A percentile compares a stretch with the other conserved stretches of the same genome.
Evolutionary conservation across 768 basidiomycete genomes (phyloP).

Genomic region (Zangia roseola): DNA sequence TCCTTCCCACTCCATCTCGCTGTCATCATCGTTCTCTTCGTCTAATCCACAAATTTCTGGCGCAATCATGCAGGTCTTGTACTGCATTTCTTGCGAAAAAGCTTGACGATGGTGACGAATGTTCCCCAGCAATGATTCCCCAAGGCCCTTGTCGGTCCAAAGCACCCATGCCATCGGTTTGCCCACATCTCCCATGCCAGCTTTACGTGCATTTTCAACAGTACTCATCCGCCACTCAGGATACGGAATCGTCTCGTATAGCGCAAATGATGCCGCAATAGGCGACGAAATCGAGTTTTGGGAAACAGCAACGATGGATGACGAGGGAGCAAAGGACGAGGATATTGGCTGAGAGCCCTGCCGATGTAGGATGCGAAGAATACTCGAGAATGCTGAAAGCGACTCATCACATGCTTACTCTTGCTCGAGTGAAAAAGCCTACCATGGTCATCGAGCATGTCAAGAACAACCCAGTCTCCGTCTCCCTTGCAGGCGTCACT

Average conservation of each 20-base stretch:
- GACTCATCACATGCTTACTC: background rate
- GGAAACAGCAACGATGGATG: slow-evolving; percentile 59
- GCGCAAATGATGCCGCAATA: slow-evolving; percentile 19
- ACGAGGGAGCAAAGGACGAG: slow-evolving; percentile 43
- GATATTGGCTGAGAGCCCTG: slow-evolving; percentile 33
- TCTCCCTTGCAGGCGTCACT: slow-evolving; percentile 17
- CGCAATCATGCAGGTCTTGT: slow-evolving; percentile 11
- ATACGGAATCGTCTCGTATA: slow-evolving; percentile 46
- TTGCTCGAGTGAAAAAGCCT: background rate
- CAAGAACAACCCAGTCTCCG: slow-evolving; percentile 52
- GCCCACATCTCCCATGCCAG: slow-evolving; percentile 58
- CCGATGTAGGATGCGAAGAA: slow-evolving; percentile 55
- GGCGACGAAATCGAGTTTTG: slow-evolving; percentile 20
- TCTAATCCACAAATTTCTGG: slow-evolving; percentile 23
- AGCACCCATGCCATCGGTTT: slow-evolving; percentile 51
- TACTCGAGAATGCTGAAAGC: slow-evolving; percentile 43
- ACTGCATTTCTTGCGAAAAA: slow-evolving; percentile 24
- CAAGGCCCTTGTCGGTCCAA: slow-evolving; percentile 29
- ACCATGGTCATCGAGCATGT: slow-evolving; percentile 50
- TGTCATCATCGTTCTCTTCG: slow-evolving; percentile 42
- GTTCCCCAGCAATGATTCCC: slow-evolving; percentile 19
- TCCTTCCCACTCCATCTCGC: slow-evolving; percentile 65
- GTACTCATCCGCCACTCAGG: slow-evolving; percentile 65
- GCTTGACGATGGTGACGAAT: slow-evolving; percentile 23
- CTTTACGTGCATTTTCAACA: slow-evolving; percentile 49